These are phyloP conservation scores for Coemansia aciculifera DNA, from an alignment of 192 early-diverging fungal species.

Conservation along the genomic window DNA sequence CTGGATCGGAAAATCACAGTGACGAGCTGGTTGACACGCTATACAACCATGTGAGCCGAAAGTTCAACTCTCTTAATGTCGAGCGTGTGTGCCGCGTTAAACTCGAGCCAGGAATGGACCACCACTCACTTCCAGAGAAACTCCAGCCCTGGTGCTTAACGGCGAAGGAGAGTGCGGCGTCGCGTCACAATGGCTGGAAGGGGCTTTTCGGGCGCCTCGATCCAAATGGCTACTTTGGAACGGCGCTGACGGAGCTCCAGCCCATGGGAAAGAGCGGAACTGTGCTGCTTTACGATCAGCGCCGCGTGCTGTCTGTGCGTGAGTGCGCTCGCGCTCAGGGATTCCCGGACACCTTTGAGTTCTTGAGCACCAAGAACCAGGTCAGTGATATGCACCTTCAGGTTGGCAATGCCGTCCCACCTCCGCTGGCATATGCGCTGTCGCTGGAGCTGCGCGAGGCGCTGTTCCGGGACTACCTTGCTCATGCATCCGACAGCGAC, in stretches of 20 bases:
- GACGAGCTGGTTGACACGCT: constrained; percentile 42
- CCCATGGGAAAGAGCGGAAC: constrained; percentile 68
- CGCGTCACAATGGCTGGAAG: constrained; percentile 63
- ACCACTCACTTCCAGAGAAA: constrained; percentile 50
- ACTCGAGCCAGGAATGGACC: constrained; percentile 58
- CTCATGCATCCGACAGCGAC: constrained; percentile 2
- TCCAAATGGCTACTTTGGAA: constrained; percentile 61
- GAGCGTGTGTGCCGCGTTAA: constrained; percentile 59
- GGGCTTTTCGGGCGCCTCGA: constrained; percentile 64
- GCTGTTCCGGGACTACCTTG: constrained; percentile 44
- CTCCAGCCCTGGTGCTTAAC: constrained; percentile 63
- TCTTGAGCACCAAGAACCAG: constrained; percentile 41
- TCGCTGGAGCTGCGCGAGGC: constrained; percentile 57
- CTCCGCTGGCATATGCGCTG: constrained; percentile 63
- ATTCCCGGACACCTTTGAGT: constrained; percentile 66
- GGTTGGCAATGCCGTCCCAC: constrained; percentile 72
- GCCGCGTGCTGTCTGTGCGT: constrained; percentile 60
- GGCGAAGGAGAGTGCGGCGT: constrained; percentile 54
- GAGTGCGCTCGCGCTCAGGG: constrained; percentile 71
- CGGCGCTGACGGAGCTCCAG: constrained; percentile 60
- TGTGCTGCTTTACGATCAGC: constrained; percentile 64
- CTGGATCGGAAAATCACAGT: constrained; percentile 13
- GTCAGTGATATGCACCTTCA: constrained; percentile 59
- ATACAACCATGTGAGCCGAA: constrained; percentile 55
- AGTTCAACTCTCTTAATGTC: constrained; percentile 53